Evolutionary conservation across 306 rosid genomes (phyloP).

Genomic region (Leucaena leucocephala): DNA sequence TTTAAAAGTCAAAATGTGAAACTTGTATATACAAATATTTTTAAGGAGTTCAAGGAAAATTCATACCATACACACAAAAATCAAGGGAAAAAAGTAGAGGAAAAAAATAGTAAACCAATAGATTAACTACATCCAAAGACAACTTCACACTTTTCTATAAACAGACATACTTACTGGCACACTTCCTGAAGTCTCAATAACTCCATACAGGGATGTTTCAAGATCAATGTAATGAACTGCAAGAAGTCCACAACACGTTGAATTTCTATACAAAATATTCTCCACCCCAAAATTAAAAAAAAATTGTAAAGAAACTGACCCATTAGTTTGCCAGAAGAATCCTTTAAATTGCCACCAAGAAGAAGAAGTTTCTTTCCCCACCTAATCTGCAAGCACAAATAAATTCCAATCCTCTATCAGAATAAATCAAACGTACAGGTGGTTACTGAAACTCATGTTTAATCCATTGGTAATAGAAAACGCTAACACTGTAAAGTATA

Average conservation of each 20-base stretch:
- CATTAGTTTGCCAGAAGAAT: slow-evolving; percentile 56
- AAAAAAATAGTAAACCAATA: slow-evolving; percentile 20
- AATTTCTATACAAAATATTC: slow-evolving; percentile 36
- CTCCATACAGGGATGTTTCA: slow-evolving; percentile 64
- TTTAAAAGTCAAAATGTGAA: slow-evolving; percentile 34
- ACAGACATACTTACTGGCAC: slow-evolving; percentile 69
- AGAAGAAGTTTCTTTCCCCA: slow-evolving; percentile 87
- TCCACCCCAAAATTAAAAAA: slow-evolving; percentile 25
- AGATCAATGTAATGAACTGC: slow-evolving; percentile 82
- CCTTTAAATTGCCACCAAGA: slow-evolving; percentile 79
- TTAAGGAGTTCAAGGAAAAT: slow-evolving; percentile 3
- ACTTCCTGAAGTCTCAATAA: slow-evolving; percentile 76
- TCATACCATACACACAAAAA: slow-evolving; percentile 27
- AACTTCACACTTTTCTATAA: slow-evolving; percentile 32
- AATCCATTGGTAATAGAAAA: slow-evolving; percentile 30
- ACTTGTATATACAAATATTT: slow-evolving; percentile 24
- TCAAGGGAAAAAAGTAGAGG: slow-evolving; percentile 7
- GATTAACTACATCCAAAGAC: slow-evolving; percentile 24
- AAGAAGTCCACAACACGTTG: slow-evolving; percentile 44
- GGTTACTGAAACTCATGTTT: slow-evolving; percentile 16
- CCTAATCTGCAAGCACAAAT: slow-evolving; percentile 57
- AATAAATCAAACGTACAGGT: slow-evolving; percentile 31
- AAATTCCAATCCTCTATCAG: slow-evolving; percentile 37
- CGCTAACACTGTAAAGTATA: slow-evolving; percentile 16
- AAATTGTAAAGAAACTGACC: slow-evolving; percentile 55